Conservation (phyloP, 106 monocot species). For the Apostasia shenzhenica region DNA sequence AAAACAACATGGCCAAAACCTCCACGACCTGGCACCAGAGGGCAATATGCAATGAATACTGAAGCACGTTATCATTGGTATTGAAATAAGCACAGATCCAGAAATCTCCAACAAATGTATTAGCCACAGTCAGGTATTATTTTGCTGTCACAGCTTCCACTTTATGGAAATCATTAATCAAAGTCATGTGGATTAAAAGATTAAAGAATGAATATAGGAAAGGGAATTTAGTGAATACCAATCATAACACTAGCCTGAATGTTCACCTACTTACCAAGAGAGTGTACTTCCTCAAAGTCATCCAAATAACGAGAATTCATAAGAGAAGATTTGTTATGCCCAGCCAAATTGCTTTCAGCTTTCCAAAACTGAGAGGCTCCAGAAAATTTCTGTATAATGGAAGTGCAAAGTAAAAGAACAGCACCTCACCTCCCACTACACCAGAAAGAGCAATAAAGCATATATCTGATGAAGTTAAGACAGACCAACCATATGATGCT, state of each 20-base stretch:
- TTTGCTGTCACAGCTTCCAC: too few relatives aligned
- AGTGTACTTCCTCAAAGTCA: slow-evolving; percentile 90
- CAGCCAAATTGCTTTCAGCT: slow-evolving; percentile 19
- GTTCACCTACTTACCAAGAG: slow-evolving; percentile 53
- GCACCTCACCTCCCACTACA: not conserved
- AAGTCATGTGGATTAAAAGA: not conserved
- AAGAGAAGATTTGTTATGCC: slow-evolving; percentile 34
- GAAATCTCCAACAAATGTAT: too few relatives aligned
- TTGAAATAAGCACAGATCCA: too few relatives aligned
- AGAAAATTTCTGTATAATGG: slow-evolving; percentile 51
- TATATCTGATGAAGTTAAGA: not conserved
- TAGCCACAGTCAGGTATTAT: too few relatives aligned
- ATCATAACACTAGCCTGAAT: not conserved
- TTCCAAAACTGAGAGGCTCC: slow-evolving; percentile 62
- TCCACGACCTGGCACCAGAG: slow-evolving; percentile 57
- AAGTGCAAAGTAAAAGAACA: slow-evolving; percentile 8
- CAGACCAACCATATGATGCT: slow-evolving; percentile 55
- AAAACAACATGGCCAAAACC: slow-evolving; percentile 98
- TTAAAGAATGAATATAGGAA: not conserved
- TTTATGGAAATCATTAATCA: not conserved
- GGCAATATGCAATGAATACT: not conserved
- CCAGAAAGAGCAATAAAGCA: slow-evolving; percentile 9
- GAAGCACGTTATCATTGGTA: too few relatives aligned
- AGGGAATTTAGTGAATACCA: not conserved
- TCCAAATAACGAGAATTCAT: slow-evolving; percentile 85